Evolutionary conservation across 108 stramenopile genomes (phyloP).

Genomic region (Stephanodiscus minutulus): DNA sequence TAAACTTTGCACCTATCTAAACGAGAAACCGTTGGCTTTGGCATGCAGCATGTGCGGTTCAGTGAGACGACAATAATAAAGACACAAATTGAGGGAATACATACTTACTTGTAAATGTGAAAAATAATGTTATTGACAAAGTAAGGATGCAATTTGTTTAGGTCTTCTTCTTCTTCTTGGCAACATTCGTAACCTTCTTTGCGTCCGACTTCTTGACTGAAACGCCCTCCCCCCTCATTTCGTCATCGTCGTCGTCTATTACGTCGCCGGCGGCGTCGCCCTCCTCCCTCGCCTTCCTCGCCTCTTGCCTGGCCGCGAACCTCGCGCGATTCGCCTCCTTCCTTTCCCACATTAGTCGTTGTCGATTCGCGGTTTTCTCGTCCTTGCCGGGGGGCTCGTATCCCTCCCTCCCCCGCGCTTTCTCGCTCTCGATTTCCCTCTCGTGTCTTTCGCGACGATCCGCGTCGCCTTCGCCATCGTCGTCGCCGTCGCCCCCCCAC

Average conservation of each 20-base stretch:
- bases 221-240: conserved; percentile 24
- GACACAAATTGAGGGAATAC: too few relatives aligned
- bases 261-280: background rate
- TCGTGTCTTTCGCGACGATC: conserved; percentile 5
- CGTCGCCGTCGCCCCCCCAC: conserved; percentile 32
- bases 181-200: background rate
- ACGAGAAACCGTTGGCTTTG: conserved; percentile 60
- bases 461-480: conserved; percentile 10
- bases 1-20: conserved; percentile 62
- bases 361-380: conserved; percentile 15
- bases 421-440: conserved; percentile 23
- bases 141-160: background rate
- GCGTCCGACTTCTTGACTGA: conserved; percentile 41
- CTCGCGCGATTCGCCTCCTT: conserved; percentile 36
- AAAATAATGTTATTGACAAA: too few relatives aligned
- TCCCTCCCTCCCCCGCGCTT: conserved; percentile 13
- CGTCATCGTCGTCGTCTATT: conserved; percentile 20
- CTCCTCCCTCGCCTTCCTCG: conserved; percentile 9
- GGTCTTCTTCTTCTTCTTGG: background rate
- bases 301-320: conserved; percentile 20
- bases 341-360: conserved; percentile 34
- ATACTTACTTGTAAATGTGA: too few relatives aligned
- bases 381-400: conserved; percentile 3
- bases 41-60: conserved; percentile 64
- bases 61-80: conserved; percentile 5